Conservation (phyloP, 2,329 filamentous ascomycete species). For the Gliomastix tumulicola region DNA sequence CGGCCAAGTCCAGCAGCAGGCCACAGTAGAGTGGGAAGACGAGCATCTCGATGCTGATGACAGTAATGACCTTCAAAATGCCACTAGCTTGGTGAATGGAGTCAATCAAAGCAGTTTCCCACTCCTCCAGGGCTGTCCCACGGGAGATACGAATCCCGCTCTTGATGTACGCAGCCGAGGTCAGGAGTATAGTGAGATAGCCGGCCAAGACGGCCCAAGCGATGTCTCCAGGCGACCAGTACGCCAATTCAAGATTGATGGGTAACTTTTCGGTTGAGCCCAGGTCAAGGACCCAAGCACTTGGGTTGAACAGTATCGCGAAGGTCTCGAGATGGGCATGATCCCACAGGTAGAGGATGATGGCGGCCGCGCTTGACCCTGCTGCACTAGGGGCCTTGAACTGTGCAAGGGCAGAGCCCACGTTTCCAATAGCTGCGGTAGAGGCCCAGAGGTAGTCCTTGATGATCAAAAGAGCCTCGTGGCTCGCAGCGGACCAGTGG, state of each 20-base stretch:
- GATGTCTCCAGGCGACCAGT: conserved; percentile 61
- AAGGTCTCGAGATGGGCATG: too few species aligned
- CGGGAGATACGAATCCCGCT: conserved; percentile 62
- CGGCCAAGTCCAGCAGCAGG: conserved; percentile 77
- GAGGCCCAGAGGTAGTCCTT: conserved; percentile 42
- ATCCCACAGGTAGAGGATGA: too few species aligned
- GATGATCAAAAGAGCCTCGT: conserved; percentile 58
- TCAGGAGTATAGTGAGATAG: conserved; percentile 68
- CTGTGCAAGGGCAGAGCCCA: not conserved
- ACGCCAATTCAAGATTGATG: conserved; percentile 52
- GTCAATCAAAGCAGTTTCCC: conserved; percentile 76
- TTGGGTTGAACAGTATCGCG: conserved; percentile 16
- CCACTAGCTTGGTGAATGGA: conserved; percentile 87
- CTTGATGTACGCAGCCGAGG: conserved; percentile 74
- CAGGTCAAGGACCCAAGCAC: conserved; percentile 53
- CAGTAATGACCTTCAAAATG: conserved; percentile 94
- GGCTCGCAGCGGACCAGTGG: conserved; percentile 70
- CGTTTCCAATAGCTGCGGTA: conserved; percentile 25
- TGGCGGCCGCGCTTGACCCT: not conserved
- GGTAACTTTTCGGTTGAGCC: conserved; percentile 15
- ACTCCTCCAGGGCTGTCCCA: conserved; percentile 46
- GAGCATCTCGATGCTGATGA: conserved; percentile 99
- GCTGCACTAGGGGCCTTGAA: too few species aligned
- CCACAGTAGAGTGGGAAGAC: conserved; percentile 95
- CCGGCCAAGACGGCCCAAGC: conserved; percentile 71